Percentiles rank a stretch among this genome's conserved stretches.
These are phyloP conservation scores for Kalmusia sp. DNA, from an alignment of 2,329 filamentous ascomycete species.

Conservation along the genomic window DNA sequence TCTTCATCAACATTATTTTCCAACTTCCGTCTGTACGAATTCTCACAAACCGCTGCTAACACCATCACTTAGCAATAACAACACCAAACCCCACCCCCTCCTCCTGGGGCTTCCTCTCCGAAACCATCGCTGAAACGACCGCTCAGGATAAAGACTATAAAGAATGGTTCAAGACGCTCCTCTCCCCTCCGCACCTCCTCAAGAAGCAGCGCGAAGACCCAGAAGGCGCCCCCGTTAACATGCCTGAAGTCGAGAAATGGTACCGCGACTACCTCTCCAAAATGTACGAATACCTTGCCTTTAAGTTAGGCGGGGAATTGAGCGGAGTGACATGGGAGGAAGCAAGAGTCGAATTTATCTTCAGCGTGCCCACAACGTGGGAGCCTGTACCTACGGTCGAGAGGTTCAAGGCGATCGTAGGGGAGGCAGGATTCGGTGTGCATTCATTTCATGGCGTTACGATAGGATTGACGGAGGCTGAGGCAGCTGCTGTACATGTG, in stretches of 20 bases:
- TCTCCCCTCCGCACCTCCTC: slow-evolving; percentile 55
- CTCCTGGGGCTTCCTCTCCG: slow-evolving; percentile 63
- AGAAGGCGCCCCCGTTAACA: slow-evolving; percentile 50
- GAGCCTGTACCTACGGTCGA: slow-evolving; percentile 58
- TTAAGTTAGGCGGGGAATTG: slow-evolving; percentile 44
- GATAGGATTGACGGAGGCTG: slow-evolving; percentile 61
- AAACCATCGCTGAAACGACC: slow-evolving; percentile 39
- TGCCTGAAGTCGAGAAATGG: slow-evolving; percentile 55
- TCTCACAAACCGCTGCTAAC: no score
- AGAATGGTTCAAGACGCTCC: slow-evolving; percentile 65
- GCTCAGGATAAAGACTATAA: slow-evolving; percentile 54
- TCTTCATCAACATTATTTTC: no score
- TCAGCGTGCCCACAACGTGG: slow-evolving; percentile 67
- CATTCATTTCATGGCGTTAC: slow-evolving; percentile 45
- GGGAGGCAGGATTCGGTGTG: slow-evolving; percentile 57
- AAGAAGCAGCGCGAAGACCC: slow-evolving; percentile 54
- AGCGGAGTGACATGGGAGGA: slow-evolving; percentile 44
- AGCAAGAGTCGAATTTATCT: slow-evolving; percentile 61
- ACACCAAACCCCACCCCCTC: slow-evolving; percentile 41
- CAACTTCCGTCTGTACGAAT: no score
- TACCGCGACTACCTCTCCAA: slow-evolving; percentile 58
- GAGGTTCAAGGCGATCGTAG: slow-evolving; percentile 57
- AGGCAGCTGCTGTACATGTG: slow-evolving; percentile 61
- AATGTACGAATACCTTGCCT: slow-evolving; percentile 58
- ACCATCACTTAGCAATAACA: not conserved